Evolutionary conservation across 257 asterid species (phyloP).

Genomic region (Solanum sitiens): DNA sequence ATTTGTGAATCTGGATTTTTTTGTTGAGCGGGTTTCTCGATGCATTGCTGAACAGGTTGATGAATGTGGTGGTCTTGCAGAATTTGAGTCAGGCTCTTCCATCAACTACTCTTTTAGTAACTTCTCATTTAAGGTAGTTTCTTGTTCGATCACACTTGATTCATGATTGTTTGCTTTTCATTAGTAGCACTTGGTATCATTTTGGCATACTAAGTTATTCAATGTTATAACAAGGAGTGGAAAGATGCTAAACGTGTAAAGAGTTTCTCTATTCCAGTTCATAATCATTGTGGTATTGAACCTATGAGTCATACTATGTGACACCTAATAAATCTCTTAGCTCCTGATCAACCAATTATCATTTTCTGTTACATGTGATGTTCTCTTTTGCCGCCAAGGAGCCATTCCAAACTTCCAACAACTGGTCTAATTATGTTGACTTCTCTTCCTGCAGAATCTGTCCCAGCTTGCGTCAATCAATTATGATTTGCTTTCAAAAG

Average conservation of each 20-base stretch:
- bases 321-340: background rate
- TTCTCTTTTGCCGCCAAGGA: background rate
- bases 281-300: background rate
- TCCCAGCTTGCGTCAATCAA: slow-evolving; percentile 97
- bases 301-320: background rate
- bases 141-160: background rate
- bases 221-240: background rate
- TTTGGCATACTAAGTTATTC: background rate
- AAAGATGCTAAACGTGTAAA: background rate
- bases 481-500: slow-evolving; percentile 82
- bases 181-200: background rate
- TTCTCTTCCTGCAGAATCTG: slow-evolving; percentile 49
- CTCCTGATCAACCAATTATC: background rate
- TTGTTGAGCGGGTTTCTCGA: background rate
- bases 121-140: slow-evolving; percentile 84
- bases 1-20: background rate
- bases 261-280: background rate
- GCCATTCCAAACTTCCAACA: background rate
- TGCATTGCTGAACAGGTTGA: slow-evolving; percentile 42
- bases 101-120: slow-evolving; percentile 89
- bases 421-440: background rate
- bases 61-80: slow-evolving; percentile 56
- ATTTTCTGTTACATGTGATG: background rate
- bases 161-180: background rate
- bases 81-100: slow-evolving; percentile 59